Conservation (phyloP, 2,329 filamentous ascomycete genomes). For the Cladosporium sp. region DNA sequence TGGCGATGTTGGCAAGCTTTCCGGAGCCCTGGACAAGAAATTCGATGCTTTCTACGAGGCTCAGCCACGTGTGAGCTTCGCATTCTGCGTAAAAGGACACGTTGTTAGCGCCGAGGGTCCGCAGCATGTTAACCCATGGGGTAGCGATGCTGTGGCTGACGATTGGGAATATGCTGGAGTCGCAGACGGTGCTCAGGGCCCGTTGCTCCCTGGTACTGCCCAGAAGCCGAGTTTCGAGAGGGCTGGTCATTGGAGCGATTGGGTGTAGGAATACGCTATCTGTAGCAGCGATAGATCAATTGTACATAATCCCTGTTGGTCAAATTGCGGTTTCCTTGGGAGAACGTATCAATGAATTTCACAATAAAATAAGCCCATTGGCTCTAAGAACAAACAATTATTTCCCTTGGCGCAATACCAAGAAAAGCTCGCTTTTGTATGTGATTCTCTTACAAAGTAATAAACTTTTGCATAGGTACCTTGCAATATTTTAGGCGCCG, state of each 20-base stretch:
- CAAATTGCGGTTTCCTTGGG: no score
- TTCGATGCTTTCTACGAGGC: slow-evolving; percentile 31
- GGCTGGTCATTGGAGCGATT: slow-evolving; percentile 5
- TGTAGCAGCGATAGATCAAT: no score
- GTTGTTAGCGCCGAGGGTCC: slow-evolving; percentile 53
- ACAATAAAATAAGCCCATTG: no score
- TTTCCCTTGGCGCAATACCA: no score
- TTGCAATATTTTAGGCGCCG: neutral
- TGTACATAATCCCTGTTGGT: no score
- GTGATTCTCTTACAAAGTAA: no score
- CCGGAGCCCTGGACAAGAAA: slow-evolving; percentile 22
- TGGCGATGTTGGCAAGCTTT: slow-evolving; percentile 23
- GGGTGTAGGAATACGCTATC: neutral
- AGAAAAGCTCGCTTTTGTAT: no score
- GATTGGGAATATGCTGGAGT: neutral
- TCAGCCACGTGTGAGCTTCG: slow-evolving; percentile 45
- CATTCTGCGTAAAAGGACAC: slow-evolving; percentile 53
- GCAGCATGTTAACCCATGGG: slow-evolving; percentile 20
- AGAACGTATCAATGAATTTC: no score
- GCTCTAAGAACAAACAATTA: no score
- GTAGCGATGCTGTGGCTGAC: neutral
- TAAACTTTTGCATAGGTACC: no score
- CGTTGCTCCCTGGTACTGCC: slow-evolving; percentile 1
- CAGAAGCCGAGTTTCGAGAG: slow-evolving; percentile 4
- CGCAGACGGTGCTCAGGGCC: slow-evolving; percentile 1